These are phyloP conservation scores for Aspergillus pseudoterreus DNA, from an alignment of 2,329 filamentous ascomycete species.

Conservation along the genomic window DNA sequence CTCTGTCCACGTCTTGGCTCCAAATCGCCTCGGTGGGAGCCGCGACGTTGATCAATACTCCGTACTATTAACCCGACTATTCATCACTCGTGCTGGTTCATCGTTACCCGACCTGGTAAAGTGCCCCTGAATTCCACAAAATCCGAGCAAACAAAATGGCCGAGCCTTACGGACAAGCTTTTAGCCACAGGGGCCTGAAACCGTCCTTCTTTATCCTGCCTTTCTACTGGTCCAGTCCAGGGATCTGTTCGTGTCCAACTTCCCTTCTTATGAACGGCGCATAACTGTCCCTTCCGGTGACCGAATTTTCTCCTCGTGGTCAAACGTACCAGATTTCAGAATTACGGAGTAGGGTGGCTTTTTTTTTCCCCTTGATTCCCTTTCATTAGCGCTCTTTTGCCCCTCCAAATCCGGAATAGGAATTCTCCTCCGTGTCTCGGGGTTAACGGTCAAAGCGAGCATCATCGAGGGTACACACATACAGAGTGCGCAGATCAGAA, in stretches of 20 bases:
- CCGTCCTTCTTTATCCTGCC: constrained; percentile 14
- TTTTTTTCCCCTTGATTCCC: background rate
- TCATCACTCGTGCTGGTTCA: constrained; percentile 6
- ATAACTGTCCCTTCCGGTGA: background rate
- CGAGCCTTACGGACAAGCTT: constrained; percentile 21
- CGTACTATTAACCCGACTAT: too few species aligned
- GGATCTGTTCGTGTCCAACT: too few species aligned
- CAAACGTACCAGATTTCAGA: background rate
- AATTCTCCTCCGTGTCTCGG: background rate
- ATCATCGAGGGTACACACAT: background rate
- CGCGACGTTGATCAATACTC: background rate
- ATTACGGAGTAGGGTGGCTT: background rate
- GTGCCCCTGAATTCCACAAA: constrained; percentile 3
- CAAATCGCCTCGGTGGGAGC: background rate
- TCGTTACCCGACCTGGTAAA: constrained; percentile 12
- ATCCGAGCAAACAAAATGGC: too few species aligned
- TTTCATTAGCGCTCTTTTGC: background rate
- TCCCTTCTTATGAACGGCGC: background rate
- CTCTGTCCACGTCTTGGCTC: too few species aligned
- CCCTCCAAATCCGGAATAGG: background rate
- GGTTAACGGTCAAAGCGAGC: background rate
- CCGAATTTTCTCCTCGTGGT: too few species aligned
- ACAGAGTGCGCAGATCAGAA: background rate
- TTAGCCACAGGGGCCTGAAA: constrained; percentile 17
- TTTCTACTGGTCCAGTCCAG: constrained; percentile 1